Evolutionary conservation across 2,329 filamentous ascomycete species (phyloP), one percentile per base, ranked within the genome.

Genomic region (Pyrenophora teres): DNA sequence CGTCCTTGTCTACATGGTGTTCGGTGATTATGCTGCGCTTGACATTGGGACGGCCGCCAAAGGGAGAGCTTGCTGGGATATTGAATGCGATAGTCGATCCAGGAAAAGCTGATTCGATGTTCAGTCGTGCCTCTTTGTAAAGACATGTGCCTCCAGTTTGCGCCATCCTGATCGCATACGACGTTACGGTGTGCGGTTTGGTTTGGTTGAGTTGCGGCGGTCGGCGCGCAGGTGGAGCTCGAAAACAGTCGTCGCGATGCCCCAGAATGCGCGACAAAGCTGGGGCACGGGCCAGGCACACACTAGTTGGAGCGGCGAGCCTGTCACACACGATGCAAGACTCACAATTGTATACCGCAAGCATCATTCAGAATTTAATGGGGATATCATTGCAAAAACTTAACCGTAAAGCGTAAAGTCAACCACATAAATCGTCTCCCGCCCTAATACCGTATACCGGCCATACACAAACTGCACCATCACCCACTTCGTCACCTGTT

Each of bases 111-210:
- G 87, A 85, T 76, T 94, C 89, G 65, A 94, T 83, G 74, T 90
- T 90, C 75, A 96, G 80, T 73, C 89, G 87, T 73, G 89, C 91
- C 82, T 95, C 91, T 79, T 92, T 92, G 81, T 89, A 94, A 76
- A 90, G 80, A 76, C 84, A 87, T 59, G 83, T 81, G 62, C 83
- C 81, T 68, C 83, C 81, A 69, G 79, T 74, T 65, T 80, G 79
- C 68, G 82, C 84, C 87, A 90, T 90, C 71, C 80, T 83, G 79
- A 80, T 78, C 81, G 85, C 87, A 88, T 88, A 62, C 62, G 68
- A 44, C 37, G 46, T 54, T 42, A 55, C 40, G 54, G 37, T 51
- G 49, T 56, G 61, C 54, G 52, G 47, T 42, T 32, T 40, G 43
- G 47, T 45, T 38, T 43, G 41, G 46, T 49, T 40, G 46, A 48